Evolutionary conservation across 208 protist genomes (phyloP), one percentile per base, ranked within the genome.

Genomic region (Strigomonas culicis): DNA sequence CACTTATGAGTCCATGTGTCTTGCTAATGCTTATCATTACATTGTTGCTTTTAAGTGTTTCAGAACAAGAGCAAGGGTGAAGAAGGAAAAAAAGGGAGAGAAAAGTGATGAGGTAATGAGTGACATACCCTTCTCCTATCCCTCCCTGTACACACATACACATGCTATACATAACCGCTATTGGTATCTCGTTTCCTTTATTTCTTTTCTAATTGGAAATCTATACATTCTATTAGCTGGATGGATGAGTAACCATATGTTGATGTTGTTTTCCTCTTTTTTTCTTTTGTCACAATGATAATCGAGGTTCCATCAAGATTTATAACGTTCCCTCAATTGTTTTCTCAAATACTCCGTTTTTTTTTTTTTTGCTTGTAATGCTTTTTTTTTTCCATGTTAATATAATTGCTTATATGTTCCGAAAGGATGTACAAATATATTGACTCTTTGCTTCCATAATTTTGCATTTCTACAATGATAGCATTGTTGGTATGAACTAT

Each of bases 331-430:
- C 8, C 8, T 41, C 13, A 41, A 13, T 17, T 13, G 8, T 13
- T 41, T 17, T 13, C 36, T 41, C 8, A 41, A 17, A 41, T n/a
- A 6, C 36, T 41, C 36, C 13, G 8, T 58, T 36, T 58, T 58
- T 58, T 34, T 58, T 58, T 58, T 58, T 58, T 58, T 39, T 39
- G 11, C 30, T 39, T 34, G n/a, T 27, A 55, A 34, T 58, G 7
- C 17, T 61, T 30, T 10, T 47, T 43, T 61, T 61, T 61, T 41
- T 25, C 28, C 55, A 4, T 10, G 15, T 59, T 13, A 22, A 30
- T 6, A 22, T 19, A 59, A 41, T 34, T 19, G n/a, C n/a, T n/a
- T n/a, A n/a, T n/a, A n/a, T n/a, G n/a, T n/a, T n/a, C n/a, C n/a
- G n/a, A n/a, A n/a, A n/a, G n/a, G n/a, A n/a, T n/a, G n/a, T n/a